phyloP scores from a whole-genome alignment of 2,329 filamentous ascomycete genomes.

The Aspergillus melleus region DNA sequence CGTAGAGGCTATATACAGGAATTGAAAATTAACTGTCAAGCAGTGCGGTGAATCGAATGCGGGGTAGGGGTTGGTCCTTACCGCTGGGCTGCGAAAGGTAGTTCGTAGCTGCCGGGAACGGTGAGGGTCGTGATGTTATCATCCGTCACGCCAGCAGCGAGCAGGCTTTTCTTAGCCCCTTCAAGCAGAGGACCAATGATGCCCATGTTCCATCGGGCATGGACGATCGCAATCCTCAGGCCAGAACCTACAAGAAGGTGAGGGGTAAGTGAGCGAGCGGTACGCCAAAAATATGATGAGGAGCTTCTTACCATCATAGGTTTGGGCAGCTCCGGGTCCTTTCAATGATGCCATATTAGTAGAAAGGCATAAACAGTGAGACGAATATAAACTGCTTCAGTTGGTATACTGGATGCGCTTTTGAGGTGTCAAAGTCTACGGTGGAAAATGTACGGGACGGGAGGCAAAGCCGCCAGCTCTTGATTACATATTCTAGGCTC shows the following conservation, averaged over 20 bases:
- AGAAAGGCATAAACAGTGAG: neutral
- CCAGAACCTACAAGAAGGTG: slow-evolving; percentile 54
- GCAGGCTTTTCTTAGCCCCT: slow-evolving; percentile 76
- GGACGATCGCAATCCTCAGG: slow-evolving; percentile 90
- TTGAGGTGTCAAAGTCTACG: neutral
- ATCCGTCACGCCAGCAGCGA: slow-evolving; percentile 76
- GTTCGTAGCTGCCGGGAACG: slow-evolving; percentile 91
- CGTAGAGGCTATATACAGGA: slow-evolving; percentile 64
- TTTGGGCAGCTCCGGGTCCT: slow-evolving; percentile 61
- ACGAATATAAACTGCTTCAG: neutral
- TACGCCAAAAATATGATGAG: neutral
- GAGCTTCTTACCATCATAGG: slow-evolving; percentile 54
- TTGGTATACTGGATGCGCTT: no score
- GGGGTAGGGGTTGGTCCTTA: slow-evolving; percentile 41
- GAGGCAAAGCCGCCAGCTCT: no score
- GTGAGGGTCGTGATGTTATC: slow-evolving; percentile 86
- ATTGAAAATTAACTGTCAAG: neutral
- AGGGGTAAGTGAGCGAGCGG: slow-evolving; percentile 14
- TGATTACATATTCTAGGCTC: neutral
- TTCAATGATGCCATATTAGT: slow-evolving; percentile 56
- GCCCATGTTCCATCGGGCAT: slow-evolving; percentile 89
- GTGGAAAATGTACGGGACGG: slow-evolving; percentile 5
- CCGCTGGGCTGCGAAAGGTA: slow-evolving; percentile 87
- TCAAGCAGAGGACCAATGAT: slow-evolving; percentile 84
- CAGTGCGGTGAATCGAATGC: neutral